Base-by-base conservation (phyloP, 176 grass and related monocot genomes). In the Hordeum marinum region DNA sequence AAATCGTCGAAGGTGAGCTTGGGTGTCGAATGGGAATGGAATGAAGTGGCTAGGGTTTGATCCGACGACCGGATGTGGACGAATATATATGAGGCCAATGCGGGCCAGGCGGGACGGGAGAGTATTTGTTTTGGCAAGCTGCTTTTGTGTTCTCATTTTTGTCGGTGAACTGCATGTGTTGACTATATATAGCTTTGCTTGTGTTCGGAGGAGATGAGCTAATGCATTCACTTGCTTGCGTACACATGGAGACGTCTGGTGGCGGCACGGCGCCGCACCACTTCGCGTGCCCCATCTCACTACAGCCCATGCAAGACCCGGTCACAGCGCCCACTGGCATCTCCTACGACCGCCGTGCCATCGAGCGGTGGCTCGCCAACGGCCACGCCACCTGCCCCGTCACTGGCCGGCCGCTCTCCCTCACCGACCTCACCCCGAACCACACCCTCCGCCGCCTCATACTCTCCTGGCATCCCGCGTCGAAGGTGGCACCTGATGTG, bases 321-420 rank as follows among this genome's bases (percentile, higher is more conserved):
- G 92, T 94, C 66, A 91, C 86, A 61, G 73, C 89, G 39, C 80
- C 74, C 86, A 70, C 89, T 40, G 92, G 92, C 81, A 94, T 91
- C 86, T 79, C 89, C 77, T 94, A 94, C 92, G 89, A 91, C 81
- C 92, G 92, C 72, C 26, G 61, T 57, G 82, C 89, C 84, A 91
- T 94, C 84, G 80, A 87, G 64, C 84, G 83, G 20, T 94, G 92
- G 92, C 89, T 94, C 71, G 83, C 78, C 92, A 63, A 61, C 46
- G 92, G 82, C 57, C 83, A 87, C 63, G 26, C 69, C 43, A 87
- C 80, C 12, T 94, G 92, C 92, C 92, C 88, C 5, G 86, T 89
- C 80, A 87, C 89, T 31, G 89, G 87, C 45, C 89, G 84, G 9
- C 83, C 77, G 9, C 67, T 93, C 73, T 14, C 80, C 6, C 24